These are phyloP conservation scores for Teunomyces aglyptinius DNA, from an alignment of 805 yeast species.

Conservation along the genomic window DNA sequence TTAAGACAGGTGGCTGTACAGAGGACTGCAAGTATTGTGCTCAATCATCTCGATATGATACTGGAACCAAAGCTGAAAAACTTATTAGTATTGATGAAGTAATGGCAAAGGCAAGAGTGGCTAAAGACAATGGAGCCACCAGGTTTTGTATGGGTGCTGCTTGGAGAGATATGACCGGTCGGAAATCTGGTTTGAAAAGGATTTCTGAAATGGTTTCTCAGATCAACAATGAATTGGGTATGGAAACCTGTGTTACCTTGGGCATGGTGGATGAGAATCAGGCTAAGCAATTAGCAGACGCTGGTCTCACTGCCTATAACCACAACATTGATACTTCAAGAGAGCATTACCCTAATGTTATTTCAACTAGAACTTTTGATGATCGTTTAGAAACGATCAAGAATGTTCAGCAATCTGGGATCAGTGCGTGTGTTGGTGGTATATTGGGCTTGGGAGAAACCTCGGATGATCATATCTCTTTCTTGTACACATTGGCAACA, in stretches of 20 bases:
- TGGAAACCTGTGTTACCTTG: slow-evolving; percentile 79
- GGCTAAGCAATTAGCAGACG: slow-evolving; percentile 54
- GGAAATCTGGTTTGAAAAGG: slow-evolving; percentile 62
- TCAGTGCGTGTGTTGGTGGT: slow-evolving; percentile 76
- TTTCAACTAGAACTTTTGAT: slow-evolving; percentile 67
- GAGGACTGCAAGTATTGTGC: slow-evolving; percentile 84
- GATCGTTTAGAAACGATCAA: slow-evolving; percentile 67
- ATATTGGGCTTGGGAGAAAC: slow-evolving; percentile 79
- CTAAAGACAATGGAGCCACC: slow-evolving; percentile 69
- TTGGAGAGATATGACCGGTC: slow-evolving; percentile 81
- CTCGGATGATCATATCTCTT: slow-evolving; percentile 65
- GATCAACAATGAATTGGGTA: slow-evolving; percentile 57
- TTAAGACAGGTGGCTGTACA: slow-evolving; percentile 78
- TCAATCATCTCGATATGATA: slow-evolving; percentile 65
- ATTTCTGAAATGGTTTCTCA: slow-evolving; percentile 63
- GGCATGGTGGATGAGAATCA: slow-evolving; percentile 76
- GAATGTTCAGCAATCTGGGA: slow-evolving; percentile 61
- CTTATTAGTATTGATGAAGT: slow-evolving; percentile 63
- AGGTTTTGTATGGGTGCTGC: slow-evolving; percentile 87
- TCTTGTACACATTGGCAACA: slow-evolving; percentile 63
- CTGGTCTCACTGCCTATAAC: slow-evolving; percentile 79
- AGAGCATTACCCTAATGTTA: slow-evolving; percentile 71
- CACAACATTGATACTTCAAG: slow-evolving; percentile 80
- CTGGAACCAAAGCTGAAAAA: slow-evolving; percentile 71
- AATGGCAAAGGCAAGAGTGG: slow-evolving; percentile 58